Evolutionary conservation across 2,329 filamentous ascomycete species (phyloP), one percentile per base, ranked within the genome.

Genomic region (Furcasterigmium sp.): DNA sequence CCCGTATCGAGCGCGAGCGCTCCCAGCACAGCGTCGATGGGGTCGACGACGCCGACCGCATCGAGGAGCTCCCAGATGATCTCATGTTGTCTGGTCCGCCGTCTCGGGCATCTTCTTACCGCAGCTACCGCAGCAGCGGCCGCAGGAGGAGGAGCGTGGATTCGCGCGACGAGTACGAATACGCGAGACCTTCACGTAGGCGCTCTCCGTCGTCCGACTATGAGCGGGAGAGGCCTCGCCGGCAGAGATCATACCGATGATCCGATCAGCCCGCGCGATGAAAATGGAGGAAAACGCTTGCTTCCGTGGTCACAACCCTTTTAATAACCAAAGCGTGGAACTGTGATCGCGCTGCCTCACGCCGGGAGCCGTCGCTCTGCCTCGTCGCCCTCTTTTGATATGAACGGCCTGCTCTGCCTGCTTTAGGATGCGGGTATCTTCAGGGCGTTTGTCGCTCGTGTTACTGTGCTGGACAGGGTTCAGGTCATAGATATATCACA

Each of bases 1-100:
- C 82, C 7, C 80, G 93, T 40, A 77, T 97, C 11, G 84, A 41
- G 58, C 79, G 62, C 40, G 75, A 80, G 56, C 67, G 66, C 41
- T 52, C 61, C 1, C 62, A 58, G 10, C 54, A 53, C 17, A 48
- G 54, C 13, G 25, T 70, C 28, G 64, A 69, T 19, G 69, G 54
- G 11, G 25, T 70, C 28, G 64, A 69, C 20, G 69, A 60, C 11
- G 56, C 58, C 44, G 53, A 61, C 21, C 63, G 71, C 19, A 62
- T 75, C 35, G 72, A 76, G 52, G 73, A 76, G 53, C 62, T 75
- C 7, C 66, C 72, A 0, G 73, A 76, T 42, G 71, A 76, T 45
- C 68, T 65, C 30, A 53, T 61, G 23, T 57, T 72, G 17, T 66
- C 66, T 14, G 68, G 59, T 0, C 57, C 64, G 4, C 35, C 39